Evolutionary conservation across 495 filamentous ascomycete genomes (phyloP).

Genomic region (Talaromyces liani): DNA sequence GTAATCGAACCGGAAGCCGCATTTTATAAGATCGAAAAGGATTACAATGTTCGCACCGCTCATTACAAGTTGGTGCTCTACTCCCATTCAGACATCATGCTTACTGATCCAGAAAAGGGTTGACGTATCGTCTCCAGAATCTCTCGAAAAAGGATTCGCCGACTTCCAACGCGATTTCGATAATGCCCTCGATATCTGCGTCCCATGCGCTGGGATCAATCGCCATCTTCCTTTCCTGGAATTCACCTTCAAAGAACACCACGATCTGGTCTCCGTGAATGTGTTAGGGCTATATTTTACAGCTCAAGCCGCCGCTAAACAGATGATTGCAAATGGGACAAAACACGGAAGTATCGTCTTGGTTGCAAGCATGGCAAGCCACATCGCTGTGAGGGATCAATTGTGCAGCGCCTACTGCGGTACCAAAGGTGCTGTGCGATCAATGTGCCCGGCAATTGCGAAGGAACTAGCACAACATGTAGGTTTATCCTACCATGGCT

Average conservation of each 20-base stretch:
- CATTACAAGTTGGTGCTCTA: slow-evolving; percentile 43
- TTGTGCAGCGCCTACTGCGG: slow-evolving; percentile 68
- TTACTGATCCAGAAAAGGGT: slow-evolving; percentile 34
- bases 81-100: slow-evolving; percentile 51
- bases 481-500: slow-evolving; percentile 3
- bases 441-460: slow-evolving; percentile 57
- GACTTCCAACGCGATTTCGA: slow-evolving; percentile 31
- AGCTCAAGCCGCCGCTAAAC: slow-evolving; percentile 36
- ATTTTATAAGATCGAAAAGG: slow-evolving; percentile 26
- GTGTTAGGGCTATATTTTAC: slow-evolving; percentile 33
- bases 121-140: slow-evolving; percentile 46
- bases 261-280: slow-evolving; percentile 31
- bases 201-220: slow-evolving; percentile 35
- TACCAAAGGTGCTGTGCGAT: slow-evolving; percentile 63
- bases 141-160: slow-evolving; percentile 50
- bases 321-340: slow-evolving; percentile 41
- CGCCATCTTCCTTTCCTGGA: slow-evolving; percentile 31
- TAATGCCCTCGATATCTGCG: slow-evolving; percentile 33
- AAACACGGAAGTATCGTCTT: slow-evolving; percentile 38
- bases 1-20: slow-evolving; percentile 22
- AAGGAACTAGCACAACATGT: slow-evolving; percentile 48
- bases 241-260: slow-evolving; percentile 34
- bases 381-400: slow-evolving; percentile 53
- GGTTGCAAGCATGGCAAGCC: slow-evolving; percentile 41
- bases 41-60: slow-evolving; percentile 25